phyloP scores from a whole-genome alignment of 1,139 yeast genomes.

The Candida neerlandica region DNA sequence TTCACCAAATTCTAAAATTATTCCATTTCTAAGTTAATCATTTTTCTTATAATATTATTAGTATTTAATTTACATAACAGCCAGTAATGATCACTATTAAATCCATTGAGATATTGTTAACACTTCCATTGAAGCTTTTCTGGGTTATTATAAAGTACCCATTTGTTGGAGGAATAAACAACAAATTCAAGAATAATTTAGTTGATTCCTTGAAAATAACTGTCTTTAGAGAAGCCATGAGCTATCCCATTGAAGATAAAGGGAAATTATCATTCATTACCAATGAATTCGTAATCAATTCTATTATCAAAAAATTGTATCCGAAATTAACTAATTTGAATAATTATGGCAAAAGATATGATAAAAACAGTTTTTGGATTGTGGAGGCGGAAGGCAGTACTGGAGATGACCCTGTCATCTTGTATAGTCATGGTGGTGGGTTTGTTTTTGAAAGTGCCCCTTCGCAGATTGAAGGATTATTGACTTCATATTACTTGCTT shows the following conservation, averaged over 20 bases:
- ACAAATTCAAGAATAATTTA: conserved; percentile 9
- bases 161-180: conserved; percentile 14
- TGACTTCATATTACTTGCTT: conserved; percentile 33
- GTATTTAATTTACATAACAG: too few species aligned
- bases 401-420: conserved; percentile 36
- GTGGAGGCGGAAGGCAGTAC: conserved; percentile 30
- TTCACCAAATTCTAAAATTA: too few species aligned
- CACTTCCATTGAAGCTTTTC: too few species aligned
- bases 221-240: conserved; percentile 12
- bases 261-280: conserved; percentile 4
- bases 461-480: conserved; percentile 33
- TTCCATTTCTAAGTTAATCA: too few species aligned
- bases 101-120: too few species aligned
- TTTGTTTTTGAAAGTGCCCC: conserved; percentile 38
- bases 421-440: conserved; percentile 50
- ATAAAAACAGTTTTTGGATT: conserved; percentile 40
- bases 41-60: too few species aligned
- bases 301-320: conserved; percentile 8
- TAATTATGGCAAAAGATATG: conserved; percentile 37
- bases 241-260: conserved; percentile 14
- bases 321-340: conserved; percentile 20
- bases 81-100: too few species aligned
- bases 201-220: conserved; percentile 13
- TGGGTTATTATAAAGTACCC: not conserved
- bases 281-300: conserved; percentile 10